These are phyloP conservation scores for Brassica carinata DNA, from an alignment of 345 rosid genomes.

Conservation along the genomic window DNA sequence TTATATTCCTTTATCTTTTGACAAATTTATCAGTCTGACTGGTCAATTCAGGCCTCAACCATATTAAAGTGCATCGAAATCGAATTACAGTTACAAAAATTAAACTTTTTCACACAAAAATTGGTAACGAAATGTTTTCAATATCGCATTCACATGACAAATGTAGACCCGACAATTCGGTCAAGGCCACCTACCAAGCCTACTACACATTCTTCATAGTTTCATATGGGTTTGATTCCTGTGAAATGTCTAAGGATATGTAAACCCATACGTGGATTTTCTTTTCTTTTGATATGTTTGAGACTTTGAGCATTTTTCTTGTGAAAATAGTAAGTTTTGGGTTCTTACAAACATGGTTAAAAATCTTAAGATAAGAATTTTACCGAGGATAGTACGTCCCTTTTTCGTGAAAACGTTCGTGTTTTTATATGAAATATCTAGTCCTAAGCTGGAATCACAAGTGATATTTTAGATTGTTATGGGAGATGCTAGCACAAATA, in stretches of 20 bases:
- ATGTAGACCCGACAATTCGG: conserved; percentile 1
- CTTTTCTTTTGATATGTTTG: neutral
- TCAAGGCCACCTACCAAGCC: conserved; percentile 9
- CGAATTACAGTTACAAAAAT: neutral
- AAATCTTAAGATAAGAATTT: neutral
- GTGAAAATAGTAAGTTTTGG: neutral
- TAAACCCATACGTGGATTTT: neutral
- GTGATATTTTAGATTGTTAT: neutral
- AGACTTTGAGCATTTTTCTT: neutral
- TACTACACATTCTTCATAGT: neutral
- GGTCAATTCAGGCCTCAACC: conserved; percentile 18
- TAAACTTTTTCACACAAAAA: neutral
- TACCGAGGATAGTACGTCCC: neutral
- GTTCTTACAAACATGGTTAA: neutral
- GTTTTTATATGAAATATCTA: neutral
- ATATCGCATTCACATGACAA: conserved; percentile 14
- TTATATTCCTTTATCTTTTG: neutral
- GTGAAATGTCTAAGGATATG: neutral
- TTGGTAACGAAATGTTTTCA: neutral
- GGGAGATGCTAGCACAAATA: neutral
- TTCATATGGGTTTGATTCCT: neutral
- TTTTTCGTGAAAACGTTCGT: neutral
- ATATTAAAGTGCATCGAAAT: neutral
- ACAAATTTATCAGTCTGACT: neutral
- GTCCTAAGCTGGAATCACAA: neutral